Conservation (phyloP, 1,284 basidiomycete genomes). For the Ustilago vetiveriae region DNA sequence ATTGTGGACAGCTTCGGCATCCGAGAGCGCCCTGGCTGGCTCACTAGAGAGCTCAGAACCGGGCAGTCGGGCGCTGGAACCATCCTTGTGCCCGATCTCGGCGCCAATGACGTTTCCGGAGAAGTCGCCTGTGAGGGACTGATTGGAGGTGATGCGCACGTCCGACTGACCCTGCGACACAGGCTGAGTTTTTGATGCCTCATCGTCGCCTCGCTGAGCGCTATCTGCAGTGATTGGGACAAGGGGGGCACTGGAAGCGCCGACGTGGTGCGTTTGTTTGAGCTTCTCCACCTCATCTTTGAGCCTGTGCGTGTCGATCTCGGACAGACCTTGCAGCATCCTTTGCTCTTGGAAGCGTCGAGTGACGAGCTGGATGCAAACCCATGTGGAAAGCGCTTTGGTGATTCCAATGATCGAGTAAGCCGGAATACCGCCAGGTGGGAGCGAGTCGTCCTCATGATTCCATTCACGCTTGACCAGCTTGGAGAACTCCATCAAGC, state of each 20-base stretch:
- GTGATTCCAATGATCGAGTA: constrained; percentile 55
- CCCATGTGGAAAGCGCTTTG: constrained; percentile 58
- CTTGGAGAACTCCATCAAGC: constrained; percentile 46
- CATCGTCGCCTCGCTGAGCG: neutral
- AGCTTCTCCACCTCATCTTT: constrained; percentile 32
- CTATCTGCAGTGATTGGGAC: constrained; percentile 4
- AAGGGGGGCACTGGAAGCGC: constrained; percentile 10
- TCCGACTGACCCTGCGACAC: constrained; percentile 4
- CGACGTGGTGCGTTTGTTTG: constrained; percentile 30
- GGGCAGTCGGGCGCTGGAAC: constrained; percentile 14
- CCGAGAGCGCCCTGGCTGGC: constrained; percentile 33
- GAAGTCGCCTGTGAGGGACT: constrained; percentile 28
- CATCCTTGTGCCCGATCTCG: constrained; percentile 49
- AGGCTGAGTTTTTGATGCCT: neutral
- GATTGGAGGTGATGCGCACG: constrained; percentile 55
- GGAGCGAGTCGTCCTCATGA: constrained; percentile 47
- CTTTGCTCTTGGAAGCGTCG: constrained; percentile 44
- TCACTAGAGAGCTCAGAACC: constrained; percentile 23
- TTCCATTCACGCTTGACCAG: constrained; percentile 61
- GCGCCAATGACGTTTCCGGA: constrained; percentile 57
- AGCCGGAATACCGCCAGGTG: constrained; percentile 58
- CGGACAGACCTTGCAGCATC: constrained; percentile 44
- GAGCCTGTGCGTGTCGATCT: constrained; percentile 41
- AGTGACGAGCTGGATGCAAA: constrained; percentile 59
- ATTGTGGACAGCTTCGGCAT: constrained; percentile 48